phyloP scores from a whole-genome alignment of 208 protist genomes.

The Endotrypanum monterogeii region DNA sequence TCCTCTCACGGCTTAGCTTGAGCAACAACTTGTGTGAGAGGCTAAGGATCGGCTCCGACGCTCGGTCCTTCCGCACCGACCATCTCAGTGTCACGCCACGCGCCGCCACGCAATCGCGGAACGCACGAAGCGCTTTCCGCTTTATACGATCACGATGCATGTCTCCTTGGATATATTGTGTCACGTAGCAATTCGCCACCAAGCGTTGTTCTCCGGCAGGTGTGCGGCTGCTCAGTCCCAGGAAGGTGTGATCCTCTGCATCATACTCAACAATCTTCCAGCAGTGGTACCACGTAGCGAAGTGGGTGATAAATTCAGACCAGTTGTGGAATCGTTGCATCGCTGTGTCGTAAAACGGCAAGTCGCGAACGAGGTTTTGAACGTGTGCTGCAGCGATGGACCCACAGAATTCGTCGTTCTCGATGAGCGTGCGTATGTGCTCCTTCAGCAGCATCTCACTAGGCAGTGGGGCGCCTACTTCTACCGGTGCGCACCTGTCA shows the following conservation, averaged over 20 bases:
- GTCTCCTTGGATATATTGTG: slow-evolving; percentile 37
- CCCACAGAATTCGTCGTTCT: slow-evolving; percentile 73
- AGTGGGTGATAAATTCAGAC: slow-evolving; percentile 49
- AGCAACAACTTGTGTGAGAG: slow-evolving; percentile 15
- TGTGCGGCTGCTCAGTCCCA: slow-evolving; percentile 53
- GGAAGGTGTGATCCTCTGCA: slow-evolving; percentile 31
- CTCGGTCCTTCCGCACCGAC: background rate
- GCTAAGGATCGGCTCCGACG: slow-evolving; percentile 3
- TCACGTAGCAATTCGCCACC: slow-evolving; percentile 45
- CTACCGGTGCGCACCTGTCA: slow-evolving; percentile 32
- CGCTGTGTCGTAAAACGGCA: slow-evolving; percentile 59
- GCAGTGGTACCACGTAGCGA: slow-evolving; percentile 38
- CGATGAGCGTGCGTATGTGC: slow-evolving; percentile 62
- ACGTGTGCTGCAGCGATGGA: slow-evolving; percentile 65
- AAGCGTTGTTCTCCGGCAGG: slow-evolving; percentile 51
- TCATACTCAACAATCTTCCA: slow-evolving; percentile 54
- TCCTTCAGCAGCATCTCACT: slow-evolving; percentile 73
- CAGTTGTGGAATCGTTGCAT: slow-evolving; percentile 66
- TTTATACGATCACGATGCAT: slow-evolving; percentile 48
- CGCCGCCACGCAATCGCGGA: slow-evolving; percentile 32
- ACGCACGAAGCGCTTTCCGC: slow-evolving; percentile 40
- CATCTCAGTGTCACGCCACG: background rate
- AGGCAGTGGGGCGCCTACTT: slow-evolving; percentile 36
- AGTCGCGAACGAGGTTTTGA: slow-evolving; percentile 69
- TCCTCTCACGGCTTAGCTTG: slow-evolving; percentile 15